A percentile compares a stretch with the other conserved stretches of the same genome.
Conservation (phyloP, 2,329 filamentous ascomycete genomes). For the Exophiala sideris region DNA sequence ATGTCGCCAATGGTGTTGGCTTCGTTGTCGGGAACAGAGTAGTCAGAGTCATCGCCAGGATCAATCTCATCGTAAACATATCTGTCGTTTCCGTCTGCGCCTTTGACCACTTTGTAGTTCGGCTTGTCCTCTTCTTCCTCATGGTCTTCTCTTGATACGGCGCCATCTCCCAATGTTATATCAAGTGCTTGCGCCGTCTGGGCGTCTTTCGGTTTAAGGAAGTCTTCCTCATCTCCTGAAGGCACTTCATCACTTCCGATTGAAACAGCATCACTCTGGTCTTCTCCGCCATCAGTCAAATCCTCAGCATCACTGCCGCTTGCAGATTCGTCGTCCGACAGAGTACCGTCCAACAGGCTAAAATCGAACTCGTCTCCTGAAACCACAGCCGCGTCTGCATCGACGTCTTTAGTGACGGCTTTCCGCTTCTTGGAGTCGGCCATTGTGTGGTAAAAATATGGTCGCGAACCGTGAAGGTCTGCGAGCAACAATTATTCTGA, state of each 20-base stretch:
- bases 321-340: slow-evolving; percentile 42
- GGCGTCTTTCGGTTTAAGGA: slow-evolving; percentile 1
- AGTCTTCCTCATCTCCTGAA: slow-evolving; percentile 32
- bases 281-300: slow-evolving; percentile 8
- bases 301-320: slow-evolving; percentile 36
- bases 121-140: slow-evolving; percentile 45
- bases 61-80: slow-evolving; percentile 94
- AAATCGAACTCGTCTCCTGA: slow-evolving; percentile 60
- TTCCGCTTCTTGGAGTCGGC: slow-evolving; percentile 59
- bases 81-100: slow-evolving; percentile 85
- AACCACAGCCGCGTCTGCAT: slow-evolving; percentile 48
- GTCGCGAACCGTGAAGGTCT: not conserved
- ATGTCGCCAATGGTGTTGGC: slow-evolving; percentile 95
- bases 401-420: slow-evolving; percentile 54
- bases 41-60: slow-evolving; percentile 92
- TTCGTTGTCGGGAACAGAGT: slow-evolving; percentile 74
- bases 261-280: slow-evolving; percentile 38
- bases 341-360: slow-evolving; percentile 41
- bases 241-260: slow-evolving; percentile 14
- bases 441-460: slow-evolving; percentile 13
- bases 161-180: slow-evolving; percentile 44
- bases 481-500: not conserved
- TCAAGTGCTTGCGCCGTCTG: slow-evolving; percentile 52
- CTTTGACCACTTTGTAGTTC: slow-evolving; percentile 64
- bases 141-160: slow-evolving; percentile 39